Conservation (phyloP, 2,329 filamentous ascomycete species). For the Aspergillus pseudotamarii region DNA sequence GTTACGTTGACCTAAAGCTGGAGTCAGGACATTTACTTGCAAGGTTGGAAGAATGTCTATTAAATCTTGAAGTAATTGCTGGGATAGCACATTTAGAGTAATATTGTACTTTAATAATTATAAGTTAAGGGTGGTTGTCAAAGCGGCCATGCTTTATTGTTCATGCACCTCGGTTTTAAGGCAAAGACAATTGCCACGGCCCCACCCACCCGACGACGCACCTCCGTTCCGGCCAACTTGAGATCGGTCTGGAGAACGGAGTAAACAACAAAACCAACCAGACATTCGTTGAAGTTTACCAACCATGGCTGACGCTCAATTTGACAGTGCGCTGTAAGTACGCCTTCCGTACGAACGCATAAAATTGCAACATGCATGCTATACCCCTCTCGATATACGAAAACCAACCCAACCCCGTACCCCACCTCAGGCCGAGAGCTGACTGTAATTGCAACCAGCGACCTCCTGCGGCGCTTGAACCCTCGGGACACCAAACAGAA, state of each 20-base stretch:
- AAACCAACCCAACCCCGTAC: slow-evolving; percentile 15
- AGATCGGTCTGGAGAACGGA: slow-evolving; percentile 11
- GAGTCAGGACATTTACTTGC: no score
- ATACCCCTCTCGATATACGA: background rate
- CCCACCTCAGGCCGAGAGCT: slow-evolving; percentile 31
- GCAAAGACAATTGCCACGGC: slow-evolving; percentile 19
- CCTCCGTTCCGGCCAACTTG: slow-evolving; percentile 21
- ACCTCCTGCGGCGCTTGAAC: slow-evolving; percentile 96
- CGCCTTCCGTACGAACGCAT: background rate
- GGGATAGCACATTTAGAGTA: no score
- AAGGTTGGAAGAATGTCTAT: no score
- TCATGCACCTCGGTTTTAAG: background rate
- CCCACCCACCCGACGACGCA: slow-evolving; percentile 16
- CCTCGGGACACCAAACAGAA: slow-evolving; percentile 88
- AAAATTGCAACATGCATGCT: background rate
- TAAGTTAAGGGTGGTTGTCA: no score
- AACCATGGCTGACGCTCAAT: slow-evolving; percentile 52
- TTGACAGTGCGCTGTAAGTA: slow-evolving; percentile 55
- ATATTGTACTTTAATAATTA: no score
- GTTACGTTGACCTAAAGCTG: no score
- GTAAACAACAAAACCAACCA: slow-evolving; percentile 26
- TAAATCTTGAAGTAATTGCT: no score
- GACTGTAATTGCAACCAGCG: slow-evolving; percentile 57
- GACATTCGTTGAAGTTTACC: slow-evolving; percentile 17
- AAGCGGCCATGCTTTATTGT: no score